Conservation (phyloP, 257 asterid genomes). For the Nyctanthes arbortristis region DNA sequence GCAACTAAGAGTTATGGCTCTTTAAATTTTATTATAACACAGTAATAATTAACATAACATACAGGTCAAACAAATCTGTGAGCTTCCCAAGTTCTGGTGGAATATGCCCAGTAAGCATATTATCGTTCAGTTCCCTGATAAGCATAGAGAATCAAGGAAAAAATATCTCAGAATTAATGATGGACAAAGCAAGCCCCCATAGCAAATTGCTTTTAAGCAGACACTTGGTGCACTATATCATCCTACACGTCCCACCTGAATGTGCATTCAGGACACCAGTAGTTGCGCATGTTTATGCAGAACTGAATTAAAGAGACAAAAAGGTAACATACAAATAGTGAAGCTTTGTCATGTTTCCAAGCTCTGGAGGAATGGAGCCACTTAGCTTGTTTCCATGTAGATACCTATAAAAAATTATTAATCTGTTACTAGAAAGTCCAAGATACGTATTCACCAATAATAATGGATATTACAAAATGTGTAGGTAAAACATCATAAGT, state of each 20-base stretch:
- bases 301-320: not conserved
- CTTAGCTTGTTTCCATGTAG: constrained; percentile 87
- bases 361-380: constrained; percentile 89
- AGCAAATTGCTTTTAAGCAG: not conserved
- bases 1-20: not conserved
- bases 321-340: constrained; percentile 68
- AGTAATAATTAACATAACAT: constrained; percentile 18
- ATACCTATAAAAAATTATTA: constrained; percentile 47
- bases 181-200: not conserved
- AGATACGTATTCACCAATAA: not conserved
- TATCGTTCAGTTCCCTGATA: constrained; percentile 84
- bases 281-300: not conserved
- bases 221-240: not conserved
- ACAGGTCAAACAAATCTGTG: constrained; percentile 89
- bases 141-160: not conserved
- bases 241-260: not conserved
- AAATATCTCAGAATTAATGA: not conserved
- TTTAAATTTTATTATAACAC: not conserved
- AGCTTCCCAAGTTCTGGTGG: constrained; percentile 95
- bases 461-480: not conserved
- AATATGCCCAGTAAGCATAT: constrained; percentile 70
- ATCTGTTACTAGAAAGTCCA: not conserved
- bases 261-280: not conserved
- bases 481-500: too few relatives aligned
- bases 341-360: constrained; percentile 95